Evolutionary conservation across 768 basidiomycete species (phyloP), one percentile per base, ranked within the genome.

Genomic region (Peribolospora kevripleyi): DNA sequence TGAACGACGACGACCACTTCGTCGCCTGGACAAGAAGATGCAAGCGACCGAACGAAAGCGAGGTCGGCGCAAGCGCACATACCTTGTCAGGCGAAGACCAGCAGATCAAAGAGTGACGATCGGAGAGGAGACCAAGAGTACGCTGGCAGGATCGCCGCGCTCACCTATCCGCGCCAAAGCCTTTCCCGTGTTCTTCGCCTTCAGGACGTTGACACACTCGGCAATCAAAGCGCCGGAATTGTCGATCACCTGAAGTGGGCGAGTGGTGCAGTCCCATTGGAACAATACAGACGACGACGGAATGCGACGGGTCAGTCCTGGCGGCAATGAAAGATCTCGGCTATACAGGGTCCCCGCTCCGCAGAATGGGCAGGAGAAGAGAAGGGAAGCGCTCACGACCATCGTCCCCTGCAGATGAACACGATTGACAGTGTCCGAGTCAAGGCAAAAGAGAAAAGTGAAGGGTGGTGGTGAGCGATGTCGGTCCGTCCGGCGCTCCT

Each of bases 1-100:
- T 93, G 85, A 57, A 97, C 80, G 55, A 97, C 87, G 55, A 86
- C 87, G 61, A 91, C 87, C 58, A 93, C 86, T 67, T 91, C 87
- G 70, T 95, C 90, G 49, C 90, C 90, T 68, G 58, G 1, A 11
- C 5, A 36, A 6, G 39, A 9, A 11, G 45, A 48, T 10, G 43
- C 9, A 50, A 37, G 58, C 13, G 48, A 7, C n/a, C 25, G 42
- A 43, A 87, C 83, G 46, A 36, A 39, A 41, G 11, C 7, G 49
- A 39, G 55, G 38, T 11, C 51, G 41, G 77, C 74, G 10, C 38
- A 38, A 40, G 37, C 7, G 2, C 46, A 46, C 14, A 14, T 14
- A 46, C 25, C 25, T 25, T 25, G 25, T 25, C 25, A 25, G 25
- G 25, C 25, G 52, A 46, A n/a, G 42, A 11, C 1, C 39, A 38